A percentile compares a stretch with the other conserved stretches of the same genome.
Evolutionary conservation across 768 basidiomycete genomes (phyloP).

Genomic region (Gymnopilus junonius): DNA sequence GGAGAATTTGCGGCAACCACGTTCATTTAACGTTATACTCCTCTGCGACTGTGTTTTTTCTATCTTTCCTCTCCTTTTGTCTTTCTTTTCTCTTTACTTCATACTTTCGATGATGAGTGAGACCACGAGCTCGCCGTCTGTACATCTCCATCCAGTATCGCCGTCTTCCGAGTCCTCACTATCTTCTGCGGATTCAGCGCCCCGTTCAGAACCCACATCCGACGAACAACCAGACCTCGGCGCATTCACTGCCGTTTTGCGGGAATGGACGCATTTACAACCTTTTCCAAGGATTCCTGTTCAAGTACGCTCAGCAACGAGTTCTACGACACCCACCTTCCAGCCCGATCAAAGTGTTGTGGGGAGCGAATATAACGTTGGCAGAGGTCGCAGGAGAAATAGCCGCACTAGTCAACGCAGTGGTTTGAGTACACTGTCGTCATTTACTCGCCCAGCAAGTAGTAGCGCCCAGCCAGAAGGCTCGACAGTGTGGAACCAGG

Average conservation of each 20-base stretch:
- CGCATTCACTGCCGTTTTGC: slow-evolving; percentile 69
- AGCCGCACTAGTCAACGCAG: slow-evolving; percentile 16
- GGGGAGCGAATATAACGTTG: slow-evolving; percentile 18
- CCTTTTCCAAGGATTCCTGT: slow-evolving; percentile 45
- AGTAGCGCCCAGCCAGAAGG: slow-evolving; percentile 35
- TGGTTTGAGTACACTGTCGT: slow-evolving; percentile 24
- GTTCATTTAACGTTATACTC: background rate
- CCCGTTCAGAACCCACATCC: slow-evolving; percentile 52
- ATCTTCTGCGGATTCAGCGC: slow-evolving; percentile 27
- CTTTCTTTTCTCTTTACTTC: slow-evolving; percentile 11
- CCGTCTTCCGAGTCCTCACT: slow-evolving; percentile 25
- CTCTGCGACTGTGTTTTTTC: background rate
- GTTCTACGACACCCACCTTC: slow-evolving; percentile 30
- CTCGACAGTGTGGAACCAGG: slow-evolving; percentile 71
- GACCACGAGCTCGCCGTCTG: slow-evolving; percentile 27
- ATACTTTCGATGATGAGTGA: slow-evolving; percentile 24
- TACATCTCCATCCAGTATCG: slow-evolving; percentile 27
- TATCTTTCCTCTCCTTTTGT: slow-evolving; percentile 13
- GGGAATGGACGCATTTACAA: slow-evolving; percentile 64
- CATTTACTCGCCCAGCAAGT: slow-evolving; percentile 31
- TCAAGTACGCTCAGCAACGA: slow-evolving; percentile 26
- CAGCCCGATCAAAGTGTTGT: slow-evolving; percentile 26
- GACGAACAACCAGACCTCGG: slow-evolving; percentile 76
- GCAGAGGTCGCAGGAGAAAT: slow-evolving; percentile 15
- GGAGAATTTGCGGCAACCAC: background rate